phyloP scores from a whole-genome alignment of 305 asterid species.

The Rubia tinctorum region DNA sequence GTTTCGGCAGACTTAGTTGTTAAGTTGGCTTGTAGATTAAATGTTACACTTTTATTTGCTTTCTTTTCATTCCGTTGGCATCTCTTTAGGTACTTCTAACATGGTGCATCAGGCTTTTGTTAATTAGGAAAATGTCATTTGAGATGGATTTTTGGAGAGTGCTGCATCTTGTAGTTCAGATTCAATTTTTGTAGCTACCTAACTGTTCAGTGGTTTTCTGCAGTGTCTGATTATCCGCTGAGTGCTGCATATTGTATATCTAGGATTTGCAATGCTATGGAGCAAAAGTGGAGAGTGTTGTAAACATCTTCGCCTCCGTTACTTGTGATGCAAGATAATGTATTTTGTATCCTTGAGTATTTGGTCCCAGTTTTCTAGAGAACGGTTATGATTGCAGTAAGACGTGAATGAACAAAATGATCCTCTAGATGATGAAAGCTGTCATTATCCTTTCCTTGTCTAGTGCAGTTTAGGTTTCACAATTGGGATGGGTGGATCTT shows the following conservation, averaged over 20 bases:
- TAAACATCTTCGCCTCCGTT: background rate
- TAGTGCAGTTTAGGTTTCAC: background rate
- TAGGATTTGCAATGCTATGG: slow-evolving; percentile 29
- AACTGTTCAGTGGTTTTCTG: slow-evolving; percentile 3
- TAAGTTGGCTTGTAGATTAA: background rate
- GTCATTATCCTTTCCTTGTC: background rate
- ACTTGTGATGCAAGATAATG: background rate
- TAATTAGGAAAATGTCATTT: background rate
- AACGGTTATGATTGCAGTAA: background rate
- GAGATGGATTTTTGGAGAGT: background rate
- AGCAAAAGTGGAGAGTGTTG: slow-evolving; percentile 27
- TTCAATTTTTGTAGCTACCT: background rate
- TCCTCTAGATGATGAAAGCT: background rate
- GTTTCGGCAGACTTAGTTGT: background rate
- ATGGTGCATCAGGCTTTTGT: background rate
- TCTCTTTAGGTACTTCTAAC: background rate
- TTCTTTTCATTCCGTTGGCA: background rate
- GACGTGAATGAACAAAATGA: background rate
- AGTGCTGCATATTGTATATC: slow-evolving; percentile 34
- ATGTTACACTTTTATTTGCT: background rate
- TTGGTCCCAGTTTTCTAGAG: slow-evolving; percentile 2
- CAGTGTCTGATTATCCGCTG: slow-evolving; percentile 32
- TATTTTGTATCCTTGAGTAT: background rate
- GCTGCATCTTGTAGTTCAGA: background rate
- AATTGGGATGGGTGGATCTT: too few relatives aligned